These are phyloP conservation scores for Russula emetica DNA, from an alignment of 768 basidiomycete genomes.

Conservation along the genomic window DNA sequence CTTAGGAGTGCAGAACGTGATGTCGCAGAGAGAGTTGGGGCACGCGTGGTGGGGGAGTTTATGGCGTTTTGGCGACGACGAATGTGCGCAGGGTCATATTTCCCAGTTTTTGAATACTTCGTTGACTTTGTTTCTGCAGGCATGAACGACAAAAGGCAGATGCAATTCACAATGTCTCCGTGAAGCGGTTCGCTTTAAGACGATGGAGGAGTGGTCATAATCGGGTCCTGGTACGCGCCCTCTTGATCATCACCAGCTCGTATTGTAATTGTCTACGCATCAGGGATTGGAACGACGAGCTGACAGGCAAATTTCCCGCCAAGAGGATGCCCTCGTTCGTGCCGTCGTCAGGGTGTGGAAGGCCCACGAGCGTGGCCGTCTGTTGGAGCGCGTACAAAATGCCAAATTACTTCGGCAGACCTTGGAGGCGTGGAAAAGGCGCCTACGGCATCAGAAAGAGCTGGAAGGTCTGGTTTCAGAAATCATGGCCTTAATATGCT, in stretches of 20 bases:
- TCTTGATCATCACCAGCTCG: not conserved
- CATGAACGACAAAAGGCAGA: slow-evolving; percentile 43
- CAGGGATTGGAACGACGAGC: slow-evolving; percentile 57
- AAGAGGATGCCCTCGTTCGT: slow-evolving; percentile 54
- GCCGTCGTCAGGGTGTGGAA: slow-evolving; percentile 64
- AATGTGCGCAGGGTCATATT: slow-evolving; percentile 41
- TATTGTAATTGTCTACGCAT: slow-evolving; percentile 9
- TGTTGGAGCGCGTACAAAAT: slow-evolving; percentile 51
- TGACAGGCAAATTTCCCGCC: slow-evolving; percentile 50
- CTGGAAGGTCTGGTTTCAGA: slow-evolving; percentile 43
- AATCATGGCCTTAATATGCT: not conserved
- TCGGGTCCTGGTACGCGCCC: slow-evolving; percentile 48
- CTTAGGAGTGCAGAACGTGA: slow-evolving; percentile 44
- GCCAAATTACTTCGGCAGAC: slow-evolving; percentile 43
- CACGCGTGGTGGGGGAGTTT: slow-evolving; percentile 46
- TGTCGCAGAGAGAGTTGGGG: slow-evolving; percentile 43
- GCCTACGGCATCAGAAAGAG: slow-evolving; percentile 38
- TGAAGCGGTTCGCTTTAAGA: slow-evolving; percentile 45
- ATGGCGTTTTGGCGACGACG: slow-evolving; percentile 56
- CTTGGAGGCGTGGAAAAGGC: slow-evolving; percentile 50
- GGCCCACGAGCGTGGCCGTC: slow-evolving; percentile 57
- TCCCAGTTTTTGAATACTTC: not conserved
- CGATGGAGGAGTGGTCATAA: slow-evolving; percentile 54
- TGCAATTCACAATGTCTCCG: slow-evolving; percentile 39
- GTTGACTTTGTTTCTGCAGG: slow-evolving; percentile 35